Percentiles rank a stretch among this genome's conserved stretches.
Conservation (phyloP, 164 flowering plant species). For the Chloranthus sessilifolius region DNA sequence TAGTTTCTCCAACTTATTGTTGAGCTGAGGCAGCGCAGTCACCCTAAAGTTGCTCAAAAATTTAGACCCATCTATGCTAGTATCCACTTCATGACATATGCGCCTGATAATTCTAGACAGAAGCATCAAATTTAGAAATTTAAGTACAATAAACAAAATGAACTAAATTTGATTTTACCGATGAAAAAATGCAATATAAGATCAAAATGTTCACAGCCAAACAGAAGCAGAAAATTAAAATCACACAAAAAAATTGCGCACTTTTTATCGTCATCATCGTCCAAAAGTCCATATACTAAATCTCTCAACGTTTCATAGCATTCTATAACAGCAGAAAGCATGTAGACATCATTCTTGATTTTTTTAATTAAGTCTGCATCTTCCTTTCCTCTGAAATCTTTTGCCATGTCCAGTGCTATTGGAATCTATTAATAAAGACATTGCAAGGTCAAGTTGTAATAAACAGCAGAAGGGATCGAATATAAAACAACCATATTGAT, state of each 20-base stretch:
- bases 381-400: conserved; percentile 68
- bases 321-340: conserved; percentile 85
- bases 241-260: conserved; percentile 25
- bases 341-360: conserved; percentile 65
- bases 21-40: conserved; percentile 75
- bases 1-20: conserved; percentile 75
- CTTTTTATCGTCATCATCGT: conserved; percentile 51
- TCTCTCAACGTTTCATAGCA: conserved; percentile 78
- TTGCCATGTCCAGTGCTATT: conserved; percentile 96
- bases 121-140: conserved; percentile 6
- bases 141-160: background rate
- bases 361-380: conserved; percentile 73
- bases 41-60: conserved; percentile 62
- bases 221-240: background rate
- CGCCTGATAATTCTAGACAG: conserved; percentile 43
- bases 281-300: conserved; percentile 48
- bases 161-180: background rate
- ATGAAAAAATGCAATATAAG: background rate
- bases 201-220: background rate
- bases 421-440: conserved; percentile 59
- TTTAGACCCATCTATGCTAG: conserved; percentile 33
- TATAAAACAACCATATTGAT: background rate
- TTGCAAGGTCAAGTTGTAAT: too few relatives aligned
- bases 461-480: conserved; percentile 5
- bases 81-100: conserved; percentile 55